Evolutionary conservation across 1,139 yeast species (phyloP).

Genomic region (Saccharomycopsis hybrid): DNA sequence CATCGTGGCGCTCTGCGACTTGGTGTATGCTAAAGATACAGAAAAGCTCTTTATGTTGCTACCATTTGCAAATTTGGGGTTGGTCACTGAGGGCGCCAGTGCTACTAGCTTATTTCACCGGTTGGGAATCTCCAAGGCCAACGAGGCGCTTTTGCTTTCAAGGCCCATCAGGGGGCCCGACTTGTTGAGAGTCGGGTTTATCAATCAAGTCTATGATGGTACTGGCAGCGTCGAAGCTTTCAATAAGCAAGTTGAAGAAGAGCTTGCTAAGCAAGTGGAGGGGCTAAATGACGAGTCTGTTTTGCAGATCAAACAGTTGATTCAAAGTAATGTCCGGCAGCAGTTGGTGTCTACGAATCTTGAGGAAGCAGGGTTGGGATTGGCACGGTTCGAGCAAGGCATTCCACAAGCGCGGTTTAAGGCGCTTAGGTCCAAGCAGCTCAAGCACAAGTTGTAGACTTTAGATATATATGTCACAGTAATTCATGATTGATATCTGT

Average conservation of each 20-base stretch:
- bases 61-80: constrained; percentile 80
- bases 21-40: constrained; percentile 62
- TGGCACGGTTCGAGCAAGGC: constrained; percentile 65
- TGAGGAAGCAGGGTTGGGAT: constrained; percentile 62
- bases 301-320: constrained; percentile 53
- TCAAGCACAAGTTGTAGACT: constrained; percentile 52
- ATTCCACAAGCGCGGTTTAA: constrained; percentile 67
- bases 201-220: constrained; percentile 49
- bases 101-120: constrained; percentile 63
- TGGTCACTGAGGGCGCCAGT: constrained; percentile 79
- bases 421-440: constrained; percentile 46
- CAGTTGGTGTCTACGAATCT: constrained; percentile 49
- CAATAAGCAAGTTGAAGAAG: constrained; percentile 45
- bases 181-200: constrained; percentile 51
- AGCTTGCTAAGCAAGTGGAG: constrained; percentile 40
- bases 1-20: constrained; percentile 66
- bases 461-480: not conserved
- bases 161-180: constrained; percentile 60
- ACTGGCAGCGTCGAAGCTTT: constrained; percentile 42
- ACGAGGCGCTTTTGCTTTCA: constrained; percentile 68
- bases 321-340: constrained; percentile 39
- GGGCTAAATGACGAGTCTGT: constrained; percentile 55
- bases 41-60: constrained; percentile 51
- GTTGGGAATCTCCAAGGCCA: constrained; percentile 67
- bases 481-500: too few relatives aligned